Evolutionary conservation across 2,329 filamentous ascomycete species (phyloP), one percentile per base, ranked within the genome.

Genomic region (Tolypocladium paradoxum): DNA sequence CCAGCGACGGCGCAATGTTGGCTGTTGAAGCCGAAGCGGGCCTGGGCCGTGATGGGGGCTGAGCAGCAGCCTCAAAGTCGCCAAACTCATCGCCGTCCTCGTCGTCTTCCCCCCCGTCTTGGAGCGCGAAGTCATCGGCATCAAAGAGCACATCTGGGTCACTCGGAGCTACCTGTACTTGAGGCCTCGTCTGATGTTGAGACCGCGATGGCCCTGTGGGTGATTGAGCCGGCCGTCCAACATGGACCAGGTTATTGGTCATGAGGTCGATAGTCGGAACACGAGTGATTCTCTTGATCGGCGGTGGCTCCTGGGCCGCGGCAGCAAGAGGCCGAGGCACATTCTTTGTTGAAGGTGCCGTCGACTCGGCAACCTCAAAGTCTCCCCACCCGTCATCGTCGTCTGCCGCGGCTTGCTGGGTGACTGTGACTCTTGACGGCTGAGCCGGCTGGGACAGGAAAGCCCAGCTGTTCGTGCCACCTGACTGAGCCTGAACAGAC

Each of bases 381-480:
- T 86, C 83, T 0, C 84, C 84, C 78, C 84, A 87, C 31, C 75
- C 79, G 61, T 85, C 82, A 52, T 84, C 82, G 8, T 83, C 78
- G 3, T 78, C 79, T 37, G 46, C 24, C 8, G 22, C 16, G 18
- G 33, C 36, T 6, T 31, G 43, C 31, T 46, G 43, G 18, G 8
- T 1, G 14, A 18, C 27, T 31, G 8, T 1, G 14, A 18, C 27
- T 31, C 18, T 16, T 4, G 53, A 18, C 27, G 52, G 50, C 38
- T 40, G 53, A 18, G 50, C 49, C 18, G 47, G 40, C 24, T 29
- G 38, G 14, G 33, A 6, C 20, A n/a, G 40, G 14, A 45, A 37
- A 43, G 54, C 49, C 62, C 62, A 66, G 29, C 52, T 48, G 48
- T 51, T 56, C 48, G 60, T 50, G 20, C 47, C 49, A 36, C 45